A percentile compares a stretch with the other conserved stretches of the same genome.
These are phyloP conservation scores for Ophiostoma ulmi DNA, from an alignment of 2,329 filamentous ascomycete genomes.

Conservation along the genomic window DNA sequence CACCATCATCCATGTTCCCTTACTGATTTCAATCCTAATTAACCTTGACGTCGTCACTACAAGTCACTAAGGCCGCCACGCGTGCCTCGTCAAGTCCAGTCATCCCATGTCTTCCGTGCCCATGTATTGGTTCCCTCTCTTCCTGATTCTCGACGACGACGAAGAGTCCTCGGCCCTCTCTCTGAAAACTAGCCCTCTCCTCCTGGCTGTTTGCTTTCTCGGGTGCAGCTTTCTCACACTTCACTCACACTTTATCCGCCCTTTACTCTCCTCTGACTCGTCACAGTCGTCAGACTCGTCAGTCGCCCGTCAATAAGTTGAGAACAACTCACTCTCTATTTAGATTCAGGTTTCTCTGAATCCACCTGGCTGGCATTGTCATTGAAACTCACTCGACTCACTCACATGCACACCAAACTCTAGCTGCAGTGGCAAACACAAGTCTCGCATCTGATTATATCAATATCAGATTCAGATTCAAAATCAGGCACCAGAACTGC, in stretches of 20 bases:
- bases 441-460: too few species aligned
- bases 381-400: too few species aligned
- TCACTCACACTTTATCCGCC: neutral
- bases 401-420: neutral
- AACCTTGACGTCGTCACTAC: neutral
- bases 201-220: neutral
- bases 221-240: neutral
- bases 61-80: neutral
- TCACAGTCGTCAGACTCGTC: neutral
- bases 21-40: neutral
- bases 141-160: neutral
- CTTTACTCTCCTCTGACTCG: neutral
- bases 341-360: too few species aligned
- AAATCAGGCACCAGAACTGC: neutral
- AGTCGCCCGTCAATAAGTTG: neutral
- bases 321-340: neutral
- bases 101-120: slow-evolving; percentile 1
- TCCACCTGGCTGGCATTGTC: too few species aligned
- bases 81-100: neutral
- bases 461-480: neutral
- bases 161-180: neutral
- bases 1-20: neutral
- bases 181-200: neutral
- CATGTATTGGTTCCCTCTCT: too few species aligned
- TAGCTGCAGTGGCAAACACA: neutral